Percentiles rank a stretch among this genome's conserved stretches.
Conservation (phyloP, 345 rosid genomes). For the Salix dunnii region DNA sequence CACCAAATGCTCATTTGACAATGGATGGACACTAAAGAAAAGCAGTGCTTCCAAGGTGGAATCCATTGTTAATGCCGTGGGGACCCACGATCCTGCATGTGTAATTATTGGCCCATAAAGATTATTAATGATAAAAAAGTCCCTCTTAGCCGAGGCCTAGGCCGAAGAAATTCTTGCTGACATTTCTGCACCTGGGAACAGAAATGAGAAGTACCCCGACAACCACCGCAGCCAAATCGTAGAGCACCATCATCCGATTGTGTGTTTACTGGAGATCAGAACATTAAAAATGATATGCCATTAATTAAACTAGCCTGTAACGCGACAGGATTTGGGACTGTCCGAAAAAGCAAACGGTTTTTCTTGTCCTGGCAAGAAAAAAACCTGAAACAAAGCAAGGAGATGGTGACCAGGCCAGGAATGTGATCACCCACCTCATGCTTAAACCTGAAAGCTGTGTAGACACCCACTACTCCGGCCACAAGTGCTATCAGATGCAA, state of each 20-base stretch:
- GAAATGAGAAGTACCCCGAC: slow-evolving; percentile 39
- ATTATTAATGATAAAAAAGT: too few species aligned
- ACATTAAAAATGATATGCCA: too few species aligned
- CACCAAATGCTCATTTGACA: neutral
- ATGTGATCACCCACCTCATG: slow-evolving; percentile 27
- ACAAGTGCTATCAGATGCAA: too few species aligned
- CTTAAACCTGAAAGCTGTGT: slow-evolving; percentile 44
- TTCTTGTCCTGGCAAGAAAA: neutral
- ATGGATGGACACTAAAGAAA: neutral
- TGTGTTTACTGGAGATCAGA: neutral
- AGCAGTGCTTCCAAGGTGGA: neutral
- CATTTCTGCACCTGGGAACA: slow-evolving; percentile 36
- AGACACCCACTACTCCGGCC: too few species aligned
- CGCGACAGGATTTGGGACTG: too few species aligned
- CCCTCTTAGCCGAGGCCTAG: too few species aligned
- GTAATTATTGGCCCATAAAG: too few species aligned
- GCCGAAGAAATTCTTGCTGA: slow-evolving; percentile 4
- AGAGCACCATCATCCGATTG: too few species aligned
- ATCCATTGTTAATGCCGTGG: too few species aligned
- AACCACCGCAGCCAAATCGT: too few species aligned
- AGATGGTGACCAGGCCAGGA: slow-evolving; percentile 54
- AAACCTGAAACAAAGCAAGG: slow-evolving; percentile 49
- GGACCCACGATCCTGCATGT: too few species aligned
- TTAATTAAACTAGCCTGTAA: too few species aligned
- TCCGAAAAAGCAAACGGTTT: neutral